These are phyloP conservation scores for Oryza meyeriana DNA, from an alignment of 176 grass and related monocot species.

Conservation along the genomic window DNA sequence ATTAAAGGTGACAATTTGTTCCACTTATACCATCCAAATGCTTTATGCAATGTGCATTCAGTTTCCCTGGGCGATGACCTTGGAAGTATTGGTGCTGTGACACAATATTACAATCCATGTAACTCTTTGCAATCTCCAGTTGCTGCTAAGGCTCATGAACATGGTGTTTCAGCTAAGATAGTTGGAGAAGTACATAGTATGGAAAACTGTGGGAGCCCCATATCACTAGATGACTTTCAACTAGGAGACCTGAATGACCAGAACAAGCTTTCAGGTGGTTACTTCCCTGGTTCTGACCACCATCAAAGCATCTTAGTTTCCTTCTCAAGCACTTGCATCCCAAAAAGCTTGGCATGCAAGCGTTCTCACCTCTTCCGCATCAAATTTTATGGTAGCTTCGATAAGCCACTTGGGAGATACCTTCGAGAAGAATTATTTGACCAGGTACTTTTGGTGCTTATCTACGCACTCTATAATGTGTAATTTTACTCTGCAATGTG, in stretches of 20 bases:
- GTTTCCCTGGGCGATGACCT: background rate
- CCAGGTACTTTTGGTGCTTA: conserved; percentile 49
- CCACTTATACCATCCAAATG: conserved; percentile 16
- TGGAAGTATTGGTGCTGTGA: background rate
- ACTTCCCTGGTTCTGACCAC: conserved; percentile 57
- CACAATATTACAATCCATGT: background rate
- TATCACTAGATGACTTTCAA: conserved; percentile 33
- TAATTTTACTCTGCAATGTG: background rate
- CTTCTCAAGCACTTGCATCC: conserved; percentile 64
- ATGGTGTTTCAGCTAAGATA: conserved; percentile 20
- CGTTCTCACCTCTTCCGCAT: conserved; percentile 67
- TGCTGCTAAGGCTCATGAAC: conserved; percentile 8
- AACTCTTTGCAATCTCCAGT: conserved; percentile 6
- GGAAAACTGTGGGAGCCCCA: background rate
- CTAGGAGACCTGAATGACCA: conserved; percentile 26
- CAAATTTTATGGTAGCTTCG: conserved; percentile 88
- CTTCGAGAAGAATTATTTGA: conserved; percentile 87
- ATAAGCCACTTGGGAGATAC: conserved; percentile 94
- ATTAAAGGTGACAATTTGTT: conserved; percentile 6
- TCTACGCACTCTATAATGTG: background rate
- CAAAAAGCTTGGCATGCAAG: conserved; percentile 62
- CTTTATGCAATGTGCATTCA: conserved; percentile 22
- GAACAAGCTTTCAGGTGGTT: conserved; percentile 44
- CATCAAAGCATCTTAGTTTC: conserved; percentile 84
- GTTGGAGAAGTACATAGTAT: background rate